A percentile compares a stretch with the other conserved stretches of the same genome.
These are phyloP conservation scores for Pseudozyma tsukubaensis DNA, from an alignment of 1,284 basidiomycete genomes.

Conservation along the genomic window DNA sequence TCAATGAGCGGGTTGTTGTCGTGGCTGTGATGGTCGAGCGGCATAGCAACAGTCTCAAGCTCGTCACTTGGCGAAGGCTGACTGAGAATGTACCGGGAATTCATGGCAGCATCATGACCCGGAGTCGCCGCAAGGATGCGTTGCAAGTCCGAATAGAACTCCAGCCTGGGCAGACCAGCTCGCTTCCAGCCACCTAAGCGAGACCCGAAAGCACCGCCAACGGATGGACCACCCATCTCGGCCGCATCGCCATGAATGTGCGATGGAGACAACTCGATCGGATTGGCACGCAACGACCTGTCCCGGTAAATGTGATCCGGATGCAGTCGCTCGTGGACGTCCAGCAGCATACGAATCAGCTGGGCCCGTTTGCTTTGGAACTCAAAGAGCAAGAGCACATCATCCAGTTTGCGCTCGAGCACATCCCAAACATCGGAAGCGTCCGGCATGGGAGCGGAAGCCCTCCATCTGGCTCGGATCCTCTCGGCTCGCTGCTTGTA, in stretches of 20 bases:
- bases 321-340: constrained; percentile 51
- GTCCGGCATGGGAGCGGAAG: constrained; percentile 34
- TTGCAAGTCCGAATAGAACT: constrained; percentile 50
- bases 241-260: constrained; percentile 41
- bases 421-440: constrained; percentile 60
- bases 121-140: constrained; percentile 33
- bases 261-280: constrained; percentile 41
- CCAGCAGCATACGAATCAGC: constrained; percentile 49
- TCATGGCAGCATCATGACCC: constrained; percentile 38
- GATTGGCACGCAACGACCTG: constrained; percentile 32
- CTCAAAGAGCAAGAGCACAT: constrained; percentile 55
- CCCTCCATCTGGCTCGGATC: constrained; percentile 39
- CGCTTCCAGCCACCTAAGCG: constrained; percentile 41
- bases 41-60: constrained; percentile 39
- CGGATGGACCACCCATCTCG: constrained; percentile 32
- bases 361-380: constrained; percentile 53
- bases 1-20: constrained; percentile 28
- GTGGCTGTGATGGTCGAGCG: constrained; percentile 19
- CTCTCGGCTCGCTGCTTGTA: constrained; percentile 40
- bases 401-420: constrained; percentile 57
- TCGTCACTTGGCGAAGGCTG: constrained; percentile 13
- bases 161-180: constrained; percentile 43
- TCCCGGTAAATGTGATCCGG: constrained; percentile 47
- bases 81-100: constrained; percentile 29
- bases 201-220: constrained; percentile 37